Conservation (phyloP, 148 eudicot genomes). For the Fagopyrum homotropicum region DNA sequence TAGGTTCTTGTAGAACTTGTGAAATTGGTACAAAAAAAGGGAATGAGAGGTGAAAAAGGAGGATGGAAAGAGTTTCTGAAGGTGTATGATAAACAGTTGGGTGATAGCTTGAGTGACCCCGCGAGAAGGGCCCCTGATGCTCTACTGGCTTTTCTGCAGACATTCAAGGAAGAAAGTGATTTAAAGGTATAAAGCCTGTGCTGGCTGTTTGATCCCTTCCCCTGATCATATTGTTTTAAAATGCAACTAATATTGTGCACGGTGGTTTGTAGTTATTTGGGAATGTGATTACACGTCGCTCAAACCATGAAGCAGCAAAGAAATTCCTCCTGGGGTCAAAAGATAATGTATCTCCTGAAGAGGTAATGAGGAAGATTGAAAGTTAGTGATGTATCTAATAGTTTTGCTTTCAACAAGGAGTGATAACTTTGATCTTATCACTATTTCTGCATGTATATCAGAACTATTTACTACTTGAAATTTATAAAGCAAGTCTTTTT, state of each 20-base stretch:
- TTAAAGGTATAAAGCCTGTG: conserved; percentile 35
- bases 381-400: neutral
- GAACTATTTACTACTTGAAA: neutral
- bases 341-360: conserved; percentile 55
- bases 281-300: conserved; percentile 36
- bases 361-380: conserved; percentile 34
- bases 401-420: neutral
- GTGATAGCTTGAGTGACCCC: conserved; percentile 81
- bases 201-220: conserved; percentile 3
- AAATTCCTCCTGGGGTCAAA: conserved; percentile 20
- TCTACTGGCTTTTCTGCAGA: conserved; percentile 55
- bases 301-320: conserved; percentile 35
- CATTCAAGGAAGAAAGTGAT: conserved; percentile 56
- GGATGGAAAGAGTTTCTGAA: conserved; percentile 77
- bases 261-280: conserved; percentile 44
- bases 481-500: neutral
- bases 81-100: conserved; percentile 53
- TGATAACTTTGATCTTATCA: neutral
- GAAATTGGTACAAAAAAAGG: conserved; percentile 61
- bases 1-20: conserved; percentile 71
- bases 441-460: neutral
- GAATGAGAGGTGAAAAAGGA: conserved; percentile 72
- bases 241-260: neutral
- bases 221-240: neutral
- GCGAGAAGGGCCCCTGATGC: conserved; percentile 41